Evolutionary conservation across 805 yeast genomes (phyloP).

Genomic region (Candida ficus): DNA sequence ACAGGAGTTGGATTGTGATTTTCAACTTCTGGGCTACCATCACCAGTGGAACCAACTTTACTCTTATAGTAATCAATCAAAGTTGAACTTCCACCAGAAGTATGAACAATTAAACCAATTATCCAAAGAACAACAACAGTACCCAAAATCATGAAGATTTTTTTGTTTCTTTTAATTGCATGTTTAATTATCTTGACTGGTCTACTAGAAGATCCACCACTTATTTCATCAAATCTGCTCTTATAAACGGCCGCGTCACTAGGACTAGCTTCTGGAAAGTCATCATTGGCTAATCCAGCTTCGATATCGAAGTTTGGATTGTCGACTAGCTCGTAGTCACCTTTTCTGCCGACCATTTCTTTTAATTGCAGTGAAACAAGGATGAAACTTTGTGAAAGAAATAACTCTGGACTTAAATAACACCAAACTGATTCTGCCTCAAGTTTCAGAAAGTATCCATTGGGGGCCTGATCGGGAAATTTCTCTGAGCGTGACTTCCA

Average conservation of each 20-base stretch:
- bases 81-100: constrained; percentile 12
- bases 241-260: constrained; percentile 9
- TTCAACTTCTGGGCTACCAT: constrained; percentile 6
- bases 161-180: constrained; percentile 11
- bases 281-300: not conserved
- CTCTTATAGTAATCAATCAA: constrained; percentile 21
- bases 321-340: constrained; percentile 19
- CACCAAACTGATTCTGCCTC: too few relatives aligned
- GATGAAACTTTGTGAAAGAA: too few relatives aligned
- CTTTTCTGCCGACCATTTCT: constrained; percentile 12
- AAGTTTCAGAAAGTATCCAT: constrained; percentile 6
- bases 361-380: too few relatives aligned
- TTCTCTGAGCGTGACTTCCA: not conserved
- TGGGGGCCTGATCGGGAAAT: constrained; percentile 13
- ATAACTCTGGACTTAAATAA: too few relatives aligned
- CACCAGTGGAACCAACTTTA: constrained; percentile 9
- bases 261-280: constrained; percentile 3
- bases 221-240: constrained; percentile 16
- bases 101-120: constrained; percentile 13
- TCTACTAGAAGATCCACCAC: not conserved
- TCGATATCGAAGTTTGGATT: constrained; percentile 11
- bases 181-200: constrained; percentile 8
- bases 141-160: constrained; percentile 9
- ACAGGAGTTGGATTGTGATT: constrained; percentile 1
- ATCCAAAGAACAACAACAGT: constrained; percentile 13